Conservation (phyloP, 768 basidiomycete genomes). For the Kwoniella bestiolae region DNA sequence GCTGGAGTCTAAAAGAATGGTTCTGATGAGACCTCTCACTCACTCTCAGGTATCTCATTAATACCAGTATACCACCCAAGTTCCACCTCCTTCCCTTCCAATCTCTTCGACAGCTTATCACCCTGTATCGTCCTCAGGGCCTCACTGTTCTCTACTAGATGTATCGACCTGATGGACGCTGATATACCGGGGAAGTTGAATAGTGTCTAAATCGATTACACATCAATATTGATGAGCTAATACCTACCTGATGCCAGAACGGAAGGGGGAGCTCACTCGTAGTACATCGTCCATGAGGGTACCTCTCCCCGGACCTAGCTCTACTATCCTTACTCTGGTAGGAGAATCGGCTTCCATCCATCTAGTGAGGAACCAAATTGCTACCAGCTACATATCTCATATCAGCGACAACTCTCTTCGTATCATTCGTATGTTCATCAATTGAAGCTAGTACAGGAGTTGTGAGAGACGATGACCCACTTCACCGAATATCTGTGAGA, state of each 20-base stretch:
- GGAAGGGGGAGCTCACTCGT: slow-evolving; percentile 63
- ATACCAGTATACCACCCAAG: slow-evolving; percentile 76
- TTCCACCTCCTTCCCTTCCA: slow-evolving; percentile 36
- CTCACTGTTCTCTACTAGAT: slow-evolving; percentile 80
- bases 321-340: slow-evolving; percentile 70
- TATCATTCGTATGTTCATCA: too few relatives aligned
- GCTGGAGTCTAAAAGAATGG: too few relatives aligned
- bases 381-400: slow-evolving; percentile 68
- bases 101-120: slow-evolving; percentile 59
- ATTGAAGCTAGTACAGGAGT: too few relatives aligned
- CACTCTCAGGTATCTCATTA: slow-evolving; percentile 66
- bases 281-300: slow-evolving; percentile 89
- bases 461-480: slow-evolving; percentile 63
- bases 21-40: too few relatives aligned
- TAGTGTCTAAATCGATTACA: slow-evolving; percentile 52
- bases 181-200: slow-evolving; percentile 40
- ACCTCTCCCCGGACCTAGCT: slow-evolving; percentile 91
- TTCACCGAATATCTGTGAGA: slow-evolving; percentile 95
- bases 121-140: slow-evolving; percentile 71
- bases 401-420: neutral
- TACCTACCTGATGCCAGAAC: neutral
- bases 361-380: slow-evolving; percentile 79
- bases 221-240: neutral
- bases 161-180: slow-evolving; percentile 61
- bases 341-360: slow-evolving; percentile 67